Evolutionary conservation across 352 stramenopile species (phyloP), one percentile per base, ranked within the genome.

Genomic region (Phytophthora europaea): DNA sequence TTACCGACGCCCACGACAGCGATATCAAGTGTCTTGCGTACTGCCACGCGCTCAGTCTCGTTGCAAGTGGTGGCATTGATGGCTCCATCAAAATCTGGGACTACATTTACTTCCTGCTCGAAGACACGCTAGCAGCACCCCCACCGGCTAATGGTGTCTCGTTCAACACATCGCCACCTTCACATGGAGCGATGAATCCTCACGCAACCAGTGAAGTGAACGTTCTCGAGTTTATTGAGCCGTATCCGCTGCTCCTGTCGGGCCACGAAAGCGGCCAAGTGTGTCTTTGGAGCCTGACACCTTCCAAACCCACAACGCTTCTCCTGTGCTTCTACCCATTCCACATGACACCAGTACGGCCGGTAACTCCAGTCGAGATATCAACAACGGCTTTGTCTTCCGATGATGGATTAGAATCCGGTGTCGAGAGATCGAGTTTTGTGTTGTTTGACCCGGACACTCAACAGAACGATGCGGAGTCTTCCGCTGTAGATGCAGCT

Each of bases 11-110:
- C 0, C 88, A 95, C 28, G 85, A 93, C 23, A 80, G 73, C 3
- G 88, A 95, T 36, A 94, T 95, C 69, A 93, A 93, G 70, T 89
- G 84, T 54, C 68, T 95, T 13, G 82, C 87, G 1, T 95, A 94
- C 45, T 94, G 84, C 52, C 90, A 94, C 57, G 74, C 85, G 3
- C 73, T 95, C 61, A 85, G 84, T 16, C 67, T 95, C 0, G 76
- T 94, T 7, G 88, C 76, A 0, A 94, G 84, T 15, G 88, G 84
- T 16, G 82, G 82, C 13, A 82, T 79, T 0, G 87, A 94, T 33
- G 87, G 85, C 10, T 45, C 55, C 12, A 89, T 95, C 59, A 93
- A 95, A 63, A 85, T 95, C n/a, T 95, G 88, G 88, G 88, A 95
- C 72, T 94, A 94, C 53, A 83, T 95, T 55, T 95, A 92, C 57